These are phyloP conservation scores for Neonectria sp. DNA, from an alignment of 2,329 filamentous ascomycete genomes.

Conservation along the genomic window DNA sequence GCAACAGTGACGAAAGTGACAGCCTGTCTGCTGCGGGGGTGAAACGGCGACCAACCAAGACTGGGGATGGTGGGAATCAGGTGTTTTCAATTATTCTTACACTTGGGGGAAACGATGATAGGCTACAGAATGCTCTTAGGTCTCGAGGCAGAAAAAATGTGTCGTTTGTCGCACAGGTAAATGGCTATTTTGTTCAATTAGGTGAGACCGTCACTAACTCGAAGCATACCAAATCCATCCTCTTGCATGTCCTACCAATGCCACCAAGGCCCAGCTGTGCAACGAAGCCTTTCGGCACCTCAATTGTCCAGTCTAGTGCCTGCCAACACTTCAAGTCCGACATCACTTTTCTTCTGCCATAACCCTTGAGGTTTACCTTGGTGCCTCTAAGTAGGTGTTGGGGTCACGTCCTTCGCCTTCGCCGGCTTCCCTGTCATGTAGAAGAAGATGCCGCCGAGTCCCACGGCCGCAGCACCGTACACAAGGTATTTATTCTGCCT, in stretches of 20 bases:
- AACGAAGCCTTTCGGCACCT: neutral
- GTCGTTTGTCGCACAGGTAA: neutral
- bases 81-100: too few species aligned
- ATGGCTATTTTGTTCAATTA: neutral
- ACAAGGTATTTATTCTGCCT: slow-evolving; percentile 30
- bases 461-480: slow-evolving; percentile 35
- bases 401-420: slow-evolving; percentile 26
- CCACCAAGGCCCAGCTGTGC: neutral
- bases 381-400: slow-evolving; percentile 12
- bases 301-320: neutral
- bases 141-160: neutral
- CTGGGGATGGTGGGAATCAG: too few species aligned
- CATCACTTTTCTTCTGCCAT: neutral
- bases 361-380: neutral
- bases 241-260: too few species aligned
- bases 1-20: too few species aligned
- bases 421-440: slow-evolving; percentile 28
- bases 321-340: neutral
- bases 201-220: neutral
- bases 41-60: too few species aligned
- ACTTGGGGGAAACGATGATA: neutral
- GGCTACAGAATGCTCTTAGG: neutral
- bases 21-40: too few species aligned
- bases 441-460: slow-evolving; percentile 36
- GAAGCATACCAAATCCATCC: too few species aligned